Percentiles rank a stretch among this genome's conserved stretches.
Evolutionary conservation across 495 filamentous ascomycete species (phyloP).

Genomic region (Xylaria bambusicola): DNA sequence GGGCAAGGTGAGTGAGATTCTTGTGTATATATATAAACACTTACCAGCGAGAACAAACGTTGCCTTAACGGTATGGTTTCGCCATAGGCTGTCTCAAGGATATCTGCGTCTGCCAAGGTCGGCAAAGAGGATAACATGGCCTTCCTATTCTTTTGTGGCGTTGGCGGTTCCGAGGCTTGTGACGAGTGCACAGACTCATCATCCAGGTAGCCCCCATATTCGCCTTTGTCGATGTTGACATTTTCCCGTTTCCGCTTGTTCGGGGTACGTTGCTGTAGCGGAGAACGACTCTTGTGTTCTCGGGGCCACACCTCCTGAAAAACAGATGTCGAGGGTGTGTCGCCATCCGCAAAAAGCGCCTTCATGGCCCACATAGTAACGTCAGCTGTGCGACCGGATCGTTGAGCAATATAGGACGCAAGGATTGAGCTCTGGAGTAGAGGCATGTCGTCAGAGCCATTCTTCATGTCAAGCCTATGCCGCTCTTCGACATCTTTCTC

Average conservation of each 20-base stretch:
- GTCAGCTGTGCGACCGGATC: conserved; percentile 41
- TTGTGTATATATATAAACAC: too few relatives aligned
- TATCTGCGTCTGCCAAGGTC: conserved; percentile 19
- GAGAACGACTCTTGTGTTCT: conserved; percentile 41
- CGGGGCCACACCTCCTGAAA: conserved; percentile 54
- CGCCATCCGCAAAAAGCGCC: conserved; percentile 45
- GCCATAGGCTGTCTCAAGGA: conserved; percentile 46
- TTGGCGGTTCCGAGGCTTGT: conserved; percentile 35
- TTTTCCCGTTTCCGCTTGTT: conserved; percentile 57
- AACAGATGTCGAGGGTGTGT: conserved; percentile 32
- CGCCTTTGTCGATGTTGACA: conserved; percentile 47
- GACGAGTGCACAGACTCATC: conserved; percentile 36
- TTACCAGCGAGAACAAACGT: conserved; percentile 55
- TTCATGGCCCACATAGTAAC: conserved; percentile 43
- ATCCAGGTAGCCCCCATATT: conserved; percentile 48
- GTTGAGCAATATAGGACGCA: conserved; percentile 30
- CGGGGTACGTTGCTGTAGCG: conserved; percentile 21
- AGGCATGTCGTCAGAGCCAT: conserved; percentile 27
- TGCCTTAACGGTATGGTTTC: conserved; percentile 64
- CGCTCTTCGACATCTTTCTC: conserved; percentile 74
- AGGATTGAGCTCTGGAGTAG: conserved; percentile 39
- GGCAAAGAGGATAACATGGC: background rate
- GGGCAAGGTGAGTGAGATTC: background rate
- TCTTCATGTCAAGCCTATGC: conserved; percentile 32
- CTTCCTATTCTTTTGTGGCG: conserved; percentile 30